Base-by-base conservation (phyloP, 345 rosid genomes). In the Citropsis articulata region DNA sequence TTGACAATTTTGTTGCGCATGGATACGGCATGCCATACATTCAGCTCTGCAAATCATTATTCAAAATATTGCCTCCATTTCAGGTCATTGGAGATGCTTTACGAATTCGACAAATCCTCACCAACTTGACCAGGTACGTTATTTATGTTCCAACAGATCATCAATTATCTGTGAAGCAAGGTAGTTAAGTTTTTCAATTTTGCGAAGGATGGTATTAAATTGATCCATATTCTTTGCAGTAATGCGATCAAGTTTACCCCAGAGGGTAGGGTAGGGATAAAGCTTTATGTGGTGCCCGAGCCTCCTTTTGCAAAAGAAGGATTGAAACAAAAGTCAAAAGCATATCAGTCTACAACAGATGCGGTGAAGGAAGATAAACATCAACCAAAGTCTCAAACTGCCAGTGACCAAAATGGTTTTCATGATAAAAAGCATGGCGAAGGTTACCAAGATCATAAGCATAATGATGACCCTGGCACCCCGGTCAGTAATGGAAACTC, bases 201-300 rank as follows among this genome's bases (percentile, higher is more conserved):
- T 61, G 60, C 1, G 19, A 4, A 16, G 19, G 6, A 50, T 64
- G 25, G 7, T 65, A 9, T 45, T 30, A 30, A 9, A 3, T 66
- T 70, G 71, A 57, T 68, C 28, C 62, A 22, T 68, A 9, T 53
- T 45, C 67, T 60, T 78, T 73, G 75, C 91, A 96, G 97, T 89
- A 96, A 96, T 74, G 99, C 99, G 0, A 88, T 96, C 80, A 96
- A 96, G 84, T 96, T 96, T 72, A 96, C 98, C 16, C 99, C 91
- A 83, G 91, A 96, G 84, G 98, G 99, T 69, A 88, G 88, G 84
- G 96, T 93, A 42, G 98, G 96, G 61, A 90, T 95, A 83, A 92
- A 90, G 66, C 90, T 93, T 68, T 83, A 86, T 65, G 91, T 91
- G 73, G 85, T 92, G 80, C 79, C 90, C 36, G 90, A 92, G 80